These are phyloP conservation scores for Selenicereus undatus DNA, from an alignment of 148 eudicot species.

Conservation along the genomic window DNA sequence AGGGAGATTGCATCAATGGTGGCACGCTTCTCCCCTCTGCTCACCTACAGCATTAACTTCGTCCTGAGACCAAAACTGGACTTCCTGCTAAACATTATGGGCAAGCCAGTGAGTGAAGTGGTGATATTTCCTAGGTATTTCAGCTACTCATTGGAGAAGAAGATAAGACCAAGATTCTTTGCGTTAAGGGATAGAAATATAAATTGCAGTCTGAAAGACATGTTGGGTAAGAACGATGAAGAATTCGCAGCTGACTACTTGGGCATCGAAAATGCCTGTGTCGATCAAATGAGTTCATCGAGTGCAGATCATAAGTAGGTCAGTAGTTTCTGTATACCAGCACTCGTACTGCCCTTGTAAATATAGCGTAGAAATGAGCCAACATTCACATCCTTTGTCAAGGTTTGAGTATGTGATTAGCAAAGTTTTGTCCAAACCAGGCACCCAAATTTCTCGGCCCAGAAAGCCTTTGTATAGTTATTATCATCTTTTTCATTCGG, in stretches of 20 bases:
- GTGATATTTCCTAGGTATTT: slow-evolving; percentile 80
- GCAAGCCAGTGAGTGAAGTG: slow-evolving; percentile 55
- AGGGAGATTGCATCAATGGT: slow-evolving; percentile 66
- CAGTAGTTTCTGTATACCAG: slow-evolving; percentile 8
- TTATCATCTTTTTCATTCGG: too few species aligned
- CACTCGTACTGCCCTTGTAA: background rate
- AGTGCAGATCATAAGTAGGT: background rate
- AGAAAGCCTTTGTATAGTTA: background rate
- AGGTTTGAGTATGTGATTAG: background rate
- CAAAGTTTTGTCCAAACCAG: background rate
- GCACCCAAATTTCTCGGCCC: too few species aligned
- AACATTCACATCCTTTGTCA: background rate
- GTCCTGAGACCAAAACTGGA: slow-evolving; percentile 74
- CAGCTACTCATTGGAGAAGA: slow-evolving; percentile 89
- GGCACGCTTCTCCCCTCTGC: slow-evolving; percentile 67
- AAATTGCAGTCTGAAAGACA: slow-evolving; percentile 60
- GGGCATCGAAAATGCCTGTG: slow-evolving; percentile 30
- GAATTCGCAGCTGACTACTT: slow-evolving; percentile 63
- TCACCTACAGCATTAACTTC: slow-evolving; percentile 66
- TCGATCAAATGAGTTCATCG: background rate
- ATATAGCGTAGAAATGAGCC: background rate
- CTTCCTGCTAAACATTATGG: slow-evolving; percentile 62
- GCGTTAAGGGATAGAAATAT: slow-evolving; percentile 42
- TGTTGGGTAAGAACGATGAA: slow-evolving; percentile 84
- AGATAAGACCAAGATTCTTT: slow-evolving; percentile 70